Conservation (phyloP, 2,329 filamentous ascomycete genomes). For the Daldinia sp. region DNA sequence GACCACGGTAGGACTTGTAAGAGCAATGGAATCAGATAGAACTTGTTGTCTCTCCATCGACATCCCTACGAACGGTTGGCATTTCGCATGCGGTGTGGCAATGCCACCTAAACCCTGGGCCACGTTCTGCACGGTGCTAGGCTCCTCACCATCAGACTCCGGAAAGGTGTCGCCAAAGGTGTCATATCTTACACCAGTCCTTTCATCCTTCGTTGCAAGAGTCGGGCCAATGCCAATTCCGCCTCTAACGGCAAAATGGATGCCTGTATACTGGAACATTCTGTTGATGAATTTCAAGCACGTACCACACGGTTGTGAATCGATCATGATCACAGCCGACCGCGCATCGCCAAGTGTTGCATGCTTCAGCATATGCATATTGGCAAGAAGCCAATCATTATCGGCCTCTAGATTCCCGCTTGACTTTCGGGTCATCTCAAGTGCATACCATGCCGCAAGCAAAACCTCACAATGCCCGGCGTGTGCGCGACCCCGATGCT, state of each 20-base stretch:
- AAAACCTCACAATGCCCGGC: constrained; percentile 42
- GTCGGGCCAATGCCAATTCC: constrained; percentile 34
- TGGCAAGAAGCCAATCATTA: constrained; percentile 17
- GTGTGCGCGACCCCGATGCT: constrained; percentile 36
- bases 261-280: constrained; percentile 31
- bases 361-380: constrained; percentile 20
- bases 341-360: constrained; percentile 17
- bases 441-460: constrained; percentile 31
- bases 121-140: background rate
- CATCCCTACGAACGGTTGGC: background rate
- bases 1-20: background rate
- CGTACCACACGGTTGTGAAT: constrained; percentile 35
- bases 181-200: constrained; percentile 24
- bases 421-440: background rate
- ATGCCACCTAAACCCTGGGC: background rate
- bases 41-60: background rate
- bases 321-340: constrained; percentile 35
- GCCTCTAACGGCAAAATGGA: constrained; percentile 29
- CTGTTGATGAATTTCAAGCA: constrained; percentile 37
- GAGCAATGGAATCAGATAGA: background rate
- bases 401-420: background rate
- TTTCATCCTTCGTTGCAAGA: constrained; percentile 25
- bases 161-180: constrained; percentile 29
- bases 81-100: background rate
- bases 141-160: constrained; percentile 28